Base-by-base conservation (phyloP, 306 rosid species). In the Vigna radiata region DNA sequence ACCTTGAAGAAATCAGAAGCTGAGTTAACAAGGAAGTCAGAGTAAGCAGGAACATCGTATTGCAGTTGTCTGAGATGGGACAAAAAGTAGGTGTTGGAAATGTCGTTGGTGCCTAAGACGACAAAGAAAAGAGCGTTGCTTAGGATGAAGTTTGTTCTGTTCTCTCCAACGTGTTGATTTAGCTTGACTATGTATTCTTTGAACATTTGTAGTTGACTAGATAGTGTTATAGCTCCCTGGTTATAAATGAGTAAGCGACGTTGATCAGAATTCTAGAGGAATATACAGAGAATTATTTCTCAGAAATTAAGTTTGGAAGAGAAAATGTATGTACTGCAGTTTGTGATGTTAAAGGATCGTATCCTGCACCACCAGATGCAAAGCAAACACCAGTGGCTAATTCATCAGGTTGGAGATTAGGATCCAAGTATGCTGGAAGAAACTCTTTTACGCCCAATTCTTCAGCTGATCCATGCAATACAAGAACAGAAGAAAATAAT, bases 341-440 rank as follows among this genome's bases (percentile, higher is more conserved):
- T 66, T 49, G 0, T 39, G 97, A 85, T 16, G 97, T 94, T 65
- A 79, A 54, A 29, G 95, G 91, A 65, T 94, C 98, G 16, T 48
- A 92, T 55, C 98, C 97, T 0, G 97, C 55, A 17, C 93, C 98
- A 41, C 96, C 91, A 0, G 97, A 89, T 65, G 98, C 97, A 53
- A 94, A 94, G 82, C 79, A 67, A 1, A 91, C 96, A 9, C 98
- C 98, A 0, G 92, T 92, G 9, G 60, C 7, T 14, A 94, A 65
- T 14, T 94, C 97, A 58, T 78, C 18, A 2, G 83, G 84, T 9
- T 33, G 64, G 27, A 94, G 87, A 76, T 80, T 85, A 36, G 88
- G 85, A 58, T 88, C 86, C 52, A 59, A 36, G 44, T 94, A 94
- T 5, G 98, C 81, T 4, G 97, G 97, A 33, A 92, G 59, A 27